A percentile compares a stretch with the other conserved stretches of the same genome.
Evolutionary conservation across 441 rosid species (phyloP).

Genomic region (Flueggea neowawraea): DNA sequence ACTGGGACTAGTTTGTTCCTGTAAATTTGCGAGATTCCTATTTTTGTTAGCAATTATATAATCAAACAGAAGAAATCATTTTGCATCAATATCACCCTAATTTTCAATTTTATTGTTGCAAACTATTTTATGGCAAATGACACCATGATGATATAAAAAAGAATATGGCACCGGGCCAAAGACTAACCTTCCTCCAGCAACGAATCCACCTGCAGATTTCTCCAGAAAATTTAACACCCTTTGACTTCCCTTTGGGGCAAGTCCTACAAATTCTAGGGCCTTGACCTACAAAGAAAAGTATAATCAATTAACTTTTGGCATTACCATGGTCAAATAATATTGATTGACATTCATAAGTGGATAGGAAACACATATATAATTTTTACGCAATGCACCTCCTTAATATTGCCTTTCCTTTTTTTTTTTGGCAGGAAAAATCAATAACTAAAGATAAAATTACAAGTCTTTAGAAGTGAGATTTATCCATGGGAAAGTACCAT

Average conservation of each 20-base stretch:
- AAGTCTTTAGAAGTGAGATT: constrained; percentile 45
- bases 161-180: not conserved
- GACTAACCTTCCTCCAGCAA: constrained; percentile 85
- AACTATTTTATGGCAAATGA: too few species aligned
- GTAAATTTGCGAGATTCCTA: too few species aligned
- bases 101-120: too few species aligned
- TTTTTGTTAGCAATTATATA: too few species aligned
- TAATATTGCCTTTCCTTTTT: too few species aligned
- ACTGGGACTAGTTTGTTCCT: too few species aligned
- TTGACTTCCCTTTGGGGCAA: constrained; percentile 93
- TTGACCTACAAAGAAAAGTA: constrained; percentile 47
- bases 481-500: constrained; percentile 91
- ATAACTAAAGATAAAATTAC: not conserved
- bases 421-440: not conserved
- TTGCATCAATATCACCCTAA: too few species aligned
- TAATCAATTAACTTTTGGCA: not conserved
- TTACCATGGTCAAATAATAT: not conserved
- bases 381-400: too few species aligned
- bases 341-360: too few species aligned
- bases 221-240: constrained; percentile 83
- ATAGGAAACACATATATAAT: too few species aligned
- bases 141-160: not conserved
- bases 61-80: too few species aligned
- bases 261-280: constrained; percentile 65
- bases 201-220: constrained; percentile 85